Percentiles rank a stretch among this genome's conserved stretches.
Conservation (phyloP, 768 basidiomycete genomes). For the Tylopilus intermedius region DNA sequence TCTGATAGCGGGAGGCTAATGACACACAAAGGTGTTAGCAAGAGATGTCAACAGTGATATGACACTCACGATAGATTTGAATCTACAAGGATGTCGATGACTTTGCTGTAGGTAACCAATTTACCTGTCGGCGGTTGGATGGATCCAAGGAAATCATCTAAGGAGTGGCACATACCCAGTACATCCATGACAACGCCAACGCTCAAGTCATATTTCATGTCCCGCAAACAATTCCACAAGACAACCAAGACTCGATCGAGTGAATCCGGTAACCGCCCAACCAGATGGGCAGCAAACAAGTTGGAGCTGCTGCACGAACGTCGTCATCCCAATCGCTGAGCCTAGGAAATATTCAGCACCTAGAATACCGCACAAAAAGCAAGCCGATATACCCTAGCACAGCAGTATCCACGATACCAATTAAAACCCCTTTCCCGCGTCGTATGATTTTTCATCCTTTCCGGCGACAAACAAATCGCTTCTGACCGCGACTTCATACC, state of each 20-base stretch:
- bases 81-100: constrained; percentile 71
- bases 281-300: constrained; percentile 88
- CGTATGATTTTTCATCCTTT: constrained; percentile 32
- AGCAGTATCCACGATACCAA: constrained; percentile 84
- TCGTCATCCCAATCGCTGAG: constrained; percentile 91
- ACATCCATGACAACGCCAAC: constrained; percentile 97
- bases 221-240: constrained; percentile 83
- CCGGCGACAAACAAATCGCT: constrained; percentile 63
- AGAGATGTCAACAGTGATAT: neutral
- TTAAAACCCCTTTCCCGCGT: constrained; percentile 55
- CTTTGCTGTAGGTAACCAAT: constrained; percentile 71
- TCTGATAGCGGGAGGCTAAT: constrained; percentile 69
- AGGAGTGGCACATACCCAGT: constrained; percentile 53
- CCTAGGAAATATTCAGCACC: constrained; percentile 37
- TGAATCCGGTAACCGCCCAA: constrained; percentile 66
- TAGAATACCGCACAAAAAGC: neutral
- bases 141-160: neutral
- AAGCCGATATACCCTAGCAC: constrained; percentile 64
- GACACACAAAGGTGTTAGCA: constrained; percentile 2
- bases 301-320: constrained; percentile 91
- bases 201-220: constrained; percentile 94
- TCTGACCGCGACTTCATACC: constrained; percentile 95
- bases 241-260: constrained; percentile 74
- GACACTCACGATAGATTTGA: constrained; percentile 62
- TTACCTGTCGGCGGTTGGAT: constrained; percentile 49